Percentiles rank a stretch among this genome's conserved stretches.
Evolutionary conservation across 768 basidiomycete species (phyloP).

Genomic region (Crassisporium funariophilum): DNA sequence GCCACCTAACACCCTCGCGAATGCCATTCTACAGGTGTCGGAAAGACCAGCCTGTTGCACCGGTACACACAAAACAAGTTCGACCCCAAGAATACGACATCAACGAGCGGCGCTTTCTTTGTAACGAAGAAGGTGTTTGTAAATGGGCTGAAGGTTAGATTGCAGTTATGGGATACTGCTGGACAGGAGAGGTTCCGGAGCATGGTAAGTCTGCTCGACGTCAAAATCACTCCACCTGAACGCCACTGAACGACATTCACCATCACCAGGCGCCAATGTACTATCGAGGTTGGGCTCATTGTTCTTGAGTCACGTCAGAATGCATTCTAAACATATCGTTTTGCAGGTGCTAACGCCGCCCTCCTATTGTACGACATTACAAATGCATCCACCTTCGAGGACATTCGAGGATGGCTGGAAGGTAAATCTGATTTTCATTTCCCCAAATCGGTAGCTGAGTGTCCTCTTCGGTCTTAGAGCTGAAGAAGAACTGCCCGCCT

Average conservation of each 20-base stretch:
- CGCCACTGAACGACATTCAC: constrained; percentile 15
- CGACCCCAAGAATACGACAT: constrained; percentile 84
- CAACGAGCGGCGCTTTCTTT: constrained; percentile 92
- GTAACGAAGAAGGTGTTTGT: constrained; percentile 90
- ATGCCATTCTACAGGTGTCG: constrained; percentile 61
- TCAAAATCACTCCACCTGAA: constrained; percentile 11
- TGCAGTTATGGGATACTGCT: constrained; percentile 92
- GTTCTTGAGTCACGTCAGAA: constrained; percentile 19
- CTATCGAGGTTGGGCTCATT: constrained; percentile 62
- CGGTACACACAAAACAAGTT: constrained; percentile 92
- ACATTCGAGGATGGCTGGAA: constrained; percentile 90
- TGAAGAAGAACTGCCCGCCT: constrained; percentile 86
- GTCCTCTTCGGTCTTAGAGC: constrained; percentile 51
- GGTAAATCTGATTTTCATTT: constrained; percentile 46
- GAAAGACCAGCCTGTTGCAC: constrained; percentile 89
- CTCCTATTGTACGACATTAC: constrained; percentile 96
- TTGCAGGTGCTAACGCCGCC: constrained; percentile 89
- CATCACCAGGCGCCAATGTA: constrained; percentile 85
- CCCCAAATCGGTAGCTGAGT: constrained; percentile 15
- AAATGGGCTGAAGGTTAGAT: constrained; percentile 81
- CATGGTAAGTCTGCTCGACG: constrained; percentile 59
- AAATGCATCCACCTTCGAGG: constrained; percentile 84
- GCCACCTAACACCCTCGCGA: constrained; percentile 2
- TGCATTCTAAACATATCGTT: constrained; percentile 15
- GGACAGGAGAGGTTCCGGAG: constrained; percentile 92